Conservation (phyloP, 2,329 filamentous ascomycete genomes). For the Alternaria tenuissima region DNA sequence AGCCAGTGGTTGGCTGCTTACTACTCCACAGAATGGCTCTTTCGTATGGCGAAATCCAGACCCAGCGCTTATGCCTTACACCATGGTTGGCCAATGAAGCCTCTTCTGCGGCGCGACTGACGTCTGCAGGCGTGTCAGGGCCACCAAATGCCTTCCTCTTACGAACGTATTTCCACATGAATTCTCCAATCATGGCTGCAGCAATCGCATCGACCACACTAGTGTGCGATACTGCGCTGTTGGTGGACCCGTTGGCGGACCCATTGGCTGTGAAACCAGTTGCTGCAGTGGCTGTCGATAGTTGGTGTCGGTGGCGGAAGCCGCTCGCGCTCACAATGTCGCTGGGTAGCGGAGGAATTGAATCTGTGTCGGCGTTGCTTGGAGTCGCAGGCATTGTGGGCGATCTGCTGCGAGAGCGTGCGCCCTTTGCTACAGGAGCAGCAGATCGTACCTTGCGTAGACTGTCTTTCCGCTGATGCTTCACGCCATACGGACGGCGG, state of each 20-base stretch:
- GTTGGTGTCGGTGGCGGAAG: slow-evolving; percentile 62
- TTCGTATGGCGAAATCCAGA: slow-evolving; percentile 98
- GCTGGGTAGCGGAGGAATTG: slow-evolving; percentile 74
- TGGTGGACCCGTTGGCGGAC: slow-evolving; percentile 64
- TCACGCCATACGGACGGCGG: slow-evolving; percentile 52
- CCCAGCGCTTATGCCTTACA: slow-evolving; percentile 91
- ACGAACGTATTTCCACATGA: slow-evolving; percentile 92
- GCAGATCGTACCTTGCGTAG: slow-evolving; percentile 85
- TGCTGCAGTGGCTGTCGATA: slow-evolving; percentile 68
- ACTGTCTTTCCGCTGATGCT: slow-evolving; percentile 65
- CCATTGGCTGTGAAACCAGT: slow-evolving; percentile 65
- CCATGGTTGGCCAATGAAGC: slow-evolving; percentile 72
- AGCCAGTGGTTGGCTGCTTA: slow-evolving; percentile 90
- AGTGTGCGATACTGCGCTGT: slow-evolving; percentile 70
- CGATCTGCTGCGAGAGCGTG: slow-evolving; percentile 57
- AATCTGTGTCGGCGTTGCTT: slow-evolving; percentile 72
- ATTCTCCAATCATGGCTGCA: slow-evolving; percentile 97
- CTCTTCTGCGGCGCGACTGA: slow-evolving; percentile 63
- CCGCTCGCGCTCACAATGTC: slow-evolving; percentile 68
- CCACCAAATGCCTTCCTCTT: slow-evolving; percentile 91
- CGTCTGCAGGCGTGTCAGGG: slow-evolving; percentile 61
- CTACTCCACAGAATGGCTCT: slow-evolving; percentile 97
- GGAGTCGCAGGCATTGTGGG: slow-evolving; percentile 73
- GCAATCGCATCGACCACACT: slow-evolving; percentile 96
- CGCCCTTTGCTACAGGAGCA: slow-evolving; percentile 67